Base-by-base conservation (phyloP, 495 filamentous ascomycete species). In the Tuber umbilicatum region DNA sequence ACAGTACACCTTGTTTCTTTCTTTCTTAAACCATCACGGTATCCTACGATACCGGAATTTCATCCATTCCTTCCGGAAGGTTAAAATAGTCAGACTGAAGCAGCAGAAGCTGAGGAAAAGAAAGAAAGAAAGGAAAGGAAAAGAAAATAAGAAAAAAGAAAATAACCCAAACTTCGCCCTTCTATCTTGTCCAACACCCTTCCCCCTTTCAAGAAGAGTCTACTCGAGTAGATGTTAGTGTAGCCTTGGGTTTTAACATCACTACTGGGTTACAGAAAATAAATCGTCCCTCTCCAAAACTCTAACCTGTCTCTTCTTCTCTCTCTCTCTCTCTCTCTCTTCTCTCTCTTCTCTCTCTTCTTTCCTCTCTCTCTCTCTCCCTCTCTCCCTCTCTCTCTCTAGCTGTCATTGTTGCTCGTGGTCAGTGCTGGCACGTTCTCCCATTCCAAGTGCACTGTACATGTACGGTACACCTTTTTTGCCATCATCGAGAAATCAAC, bases 401-500 rank as follows among this genome's bases (percentile, higher is more conserved):
- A 47, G 41, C 68, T 50, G 45, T 47, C 70, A 68, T 31, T 69
- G 70, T 74, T 74, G 60, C 55, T 47, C 45, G 45, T 50, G 45
- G 45, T 50, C 45, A 72, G 72, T 70, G 72, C 69, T 76, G 69
- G 73, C 45, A 71, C 72, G 71, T 23, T 67, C 69, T 43, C 42
- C 75, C 16, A 78, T 71, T 71, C 71, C 74, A 71, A 40, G 27
- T 78, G 76, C 60, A 47, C 64, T 78, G 76, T 69, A 47, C 64
- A 68, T 17, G 42, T 43, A 69, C 60, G 41, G 42, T 43, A 69
- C 60, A 55, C 42, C 64, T 43, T 71, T 72, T 78, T 74, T 76
- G 55, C 55, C 55, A 27, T 72, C 77, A 79, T 79, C 77, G 77
- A 72, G 71, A 68, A 67, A 70, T 68, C 77, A 70, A 78, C 69